Evolutionary conservation across 495 filamentous ascomycete genomes (phyloP).

Genomic region (Trichoderma erinaceum): DNA sequence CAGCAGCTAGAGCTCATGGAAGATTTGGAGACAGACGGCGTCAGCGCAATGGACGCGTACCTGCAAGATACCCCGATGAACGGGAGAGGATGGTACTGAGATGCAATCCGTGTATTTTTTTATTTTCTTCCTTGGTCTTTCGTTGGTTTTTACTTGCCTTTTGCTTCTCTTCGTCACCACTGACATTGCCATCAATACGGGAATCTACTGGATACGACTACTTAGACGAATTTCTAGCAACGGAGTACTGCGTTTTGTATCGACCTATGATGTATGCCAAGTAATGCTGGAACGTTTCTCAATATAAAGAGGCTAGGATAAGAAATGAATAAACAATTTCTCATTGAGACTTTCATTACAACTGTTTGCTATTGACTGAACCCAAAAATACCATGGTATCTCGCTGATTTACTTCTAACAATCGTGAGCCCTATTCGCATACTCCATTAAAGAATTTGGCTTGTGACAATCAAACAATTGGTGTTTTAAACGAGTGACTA

Average conservation of each 20-base stretch:
- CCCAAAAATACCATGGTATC: too few species aligned
- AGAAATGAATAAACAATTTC: background rate
- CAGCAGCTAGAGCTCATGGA: constrained; percentile 68
- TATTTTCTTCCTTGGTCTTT: background rate
- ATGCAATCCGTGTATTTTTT: background rate
- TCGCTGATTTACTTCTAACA: too few species aligned
- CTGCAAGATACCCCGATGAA: constrained; percentile 25
- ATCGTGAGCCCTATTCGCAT: too few species aligned
- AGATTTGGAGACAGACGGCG: constrained; percentile 57
- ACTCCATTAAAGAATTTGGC: too few species aligned
- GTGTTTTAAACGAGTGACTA: too few species aligned
- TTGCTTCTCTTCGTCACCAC: background rate
- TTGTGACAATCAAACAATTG: too few species aligned
- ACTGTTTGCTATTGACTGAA: background rate
- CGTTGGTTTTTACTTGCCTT: background rate
- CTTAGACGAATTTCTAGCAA: constrained; percentile 5
- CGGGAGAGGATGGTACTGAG: background rate
- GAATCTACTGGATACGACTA: constrained; percentile 4
- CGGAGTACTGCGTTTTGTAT: constrained; percentile 6
- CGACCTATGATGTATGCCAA: background rate
- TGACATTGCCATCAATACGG: background rate
- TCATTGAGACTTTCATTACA: background rate
- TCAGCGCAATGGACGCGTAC: constrained; percentile 56
- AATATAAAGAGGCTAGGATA: background rate
- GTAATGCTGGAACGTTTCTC: background rate